Evolutionary conservation across 1,284 basidiomycete genomes (phyloP).

Genomic region (Ceratobasidium sp.): DNA sequence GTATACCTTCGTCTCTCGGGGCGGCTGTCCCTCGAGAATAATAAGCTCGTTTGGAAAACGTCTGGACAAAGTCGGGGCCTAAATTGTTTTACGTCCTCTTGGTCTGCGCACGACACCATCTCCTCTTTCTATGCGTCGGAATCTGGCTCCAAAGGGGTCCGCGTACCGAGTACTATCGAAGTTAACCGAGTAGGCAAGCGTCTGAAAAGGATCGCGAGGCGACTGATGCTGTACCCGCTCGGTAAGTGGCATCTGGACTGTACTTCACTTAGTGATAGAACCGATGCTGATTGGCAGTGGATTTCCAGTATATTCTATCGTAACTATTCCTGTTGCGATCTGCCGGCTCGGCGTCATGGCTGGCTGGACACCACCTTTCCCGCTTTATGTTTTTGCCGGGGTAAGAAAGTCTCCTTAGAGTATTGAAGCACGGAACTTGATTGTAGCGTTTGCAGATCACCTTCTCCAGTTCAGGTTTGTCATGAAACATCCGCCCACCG

Average conservation of each 20-base stretch:
- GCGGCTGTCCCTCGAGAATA: neutral
- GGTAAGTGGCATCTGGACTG: neutral
- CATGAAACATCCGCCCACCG: neutral
- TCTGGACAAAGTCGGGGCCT: neutral
- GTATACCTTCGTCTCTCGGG: conserved; percentile 33
- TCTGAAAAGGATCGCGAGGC: conserved; percentile 21
- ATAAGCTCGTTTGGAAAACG: conserved; percentile 14
- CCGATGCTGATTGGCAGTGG: neutral
- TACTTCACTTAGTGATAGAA: neutral
- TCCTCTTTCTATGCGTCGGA: no score
- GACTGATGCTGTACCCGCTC: conserved; percentile 33
- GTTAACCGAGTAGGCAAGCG: conserved; percentile 21
- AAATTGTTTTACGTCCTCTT: neutral
- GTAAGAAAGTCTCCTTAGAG: neutral
- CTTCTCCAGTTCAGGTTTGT: conserved; percentile 22
- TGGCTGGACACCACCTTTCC: conserved; percentile 23
- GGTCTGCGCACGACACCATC: no score
- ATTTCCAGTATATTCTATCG: conserved; percentile 17
- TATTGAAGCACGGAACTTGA: neutral
- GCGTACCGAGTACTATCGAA: neutral
- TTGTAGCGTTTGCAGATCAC: neutral
- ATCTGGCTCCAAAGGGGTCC: neutral
- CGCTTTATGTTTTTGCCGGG: conserved; percentile 18
- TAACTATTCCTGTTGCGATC: conserved; percentile 24
- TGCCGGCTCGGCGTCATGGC: conserved; percentile 30